A percentile compares a stretch with the other conserved stretches of the same genome.
phyloP scores from a whole-genome alignment of 306 rosid species.

The Inga leiocalycina region DNA sequence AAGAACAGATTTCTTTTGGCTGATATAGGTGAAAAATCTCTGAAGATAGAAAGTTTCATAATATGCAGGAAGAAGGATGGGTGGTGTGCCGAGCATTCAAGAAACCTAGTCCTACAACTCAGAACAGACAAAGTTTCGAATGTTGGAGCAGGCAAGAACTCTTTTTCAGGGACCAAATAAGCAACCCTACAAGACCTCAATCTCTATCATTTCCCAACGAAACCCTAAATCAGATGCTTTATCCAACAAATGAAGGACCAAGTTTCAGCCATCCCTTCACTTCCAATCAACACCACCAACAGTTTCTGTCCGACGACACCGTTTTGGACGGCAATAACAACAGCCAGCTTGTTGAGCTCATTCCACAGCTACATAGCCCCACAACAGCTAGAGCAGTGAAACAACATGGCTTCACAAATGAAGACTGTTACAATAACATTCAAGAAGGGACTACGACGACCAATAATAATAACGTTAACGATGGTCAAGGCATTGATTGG shows the following conservation, averaged over 20 bases:
- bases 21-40: not conserved
- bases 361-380: conserved; percentile 67
- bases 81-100: conserved; percentile 86
- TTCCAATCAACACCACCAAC: conserved; percentile 35
- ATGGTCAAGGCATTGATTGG: conserved; percentile 56
- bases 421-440: conserved; percentile 36
- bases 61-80: conserved; percentile 96
- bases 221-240: conserved; percentile 6
- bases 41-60: not conserved
- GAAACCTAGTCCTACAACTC: conserved; percentile 71
- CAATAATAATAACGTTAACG: conserved; percentile 5
- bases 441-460: conserved; percentile 42
- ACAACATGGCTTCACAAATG: conserved; percentile 36
- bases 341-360: conserved; percentile 47
- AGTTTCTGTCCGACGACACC: conserved; percentile 32
- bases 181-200: conserved; percentile 38
- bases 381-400: conserved; percentile 47
- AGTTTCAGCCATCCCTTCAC: conserved; percentile 40
- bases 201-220: conserved; percentile 36
- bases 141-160: conserved; percentile 54
- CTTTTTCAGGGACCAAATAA: conserved; percentile 49
- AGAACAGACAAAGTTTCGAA: conserved; percentile 61
- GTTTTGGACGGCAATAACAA: conserved; percentile 43
- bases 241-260: conserved; percentile 43
- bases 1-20: not conserved